Conservation (phyloP, 73 alveolate genomes). For the Uronychia setigera region DNA sequence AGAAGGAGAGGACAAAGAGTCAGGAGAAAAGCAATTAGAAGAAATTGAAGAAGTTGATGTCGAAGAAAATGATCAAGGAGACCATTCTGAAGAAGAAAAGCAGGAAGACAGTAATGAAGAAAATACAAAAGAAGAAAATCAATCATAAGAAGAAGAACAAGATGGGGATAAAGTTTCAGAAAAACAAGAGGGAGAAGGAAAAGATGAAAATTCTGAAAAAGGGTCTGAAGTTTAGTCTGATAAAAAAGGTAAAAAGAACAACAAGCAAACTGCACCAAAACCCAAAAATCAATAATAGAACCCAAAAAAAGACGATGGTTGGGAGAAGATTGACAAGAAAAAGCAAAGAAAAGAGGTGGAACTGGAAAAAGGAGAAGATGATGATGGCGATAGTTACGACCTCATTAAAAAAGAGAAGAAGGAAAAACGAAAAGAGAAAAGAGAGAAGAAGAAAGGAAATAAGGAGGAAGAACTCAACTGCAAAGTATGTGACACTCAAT, state of each 20-base stretch:
- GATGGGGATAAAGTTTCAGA: slow-evolving; percentile 37
- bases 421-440: slow-evolving; percentile 60
- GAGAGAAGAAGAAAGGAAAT: slow-evolving; percentile 42
- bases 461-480: slow-evolving; percentile 44
- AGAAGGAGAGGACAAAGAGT: slow-evolving; percentile 39
- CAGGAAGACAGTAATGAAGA: slow-evolving; percentile 36
- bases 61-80: no score
- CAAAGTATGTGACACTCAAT: slow-evolving; percentile 58
- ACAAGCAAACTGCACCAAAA: slow-evolving; percentile 13
- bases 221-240: no score
- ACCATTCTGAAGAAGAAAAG: no score
- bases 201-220: slow-evolving; percentile 49
- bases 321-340: slow-evolving; percentile 28
- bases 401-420: slow-evolving; percentile 51
- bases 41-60: no score
- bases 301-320: slow-evolving; percentile 58
- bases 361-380: slow-evolving; percentile 21
- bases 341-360: slow-evolving; percentile 11
- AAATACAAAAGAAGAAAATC: slow-evolving; percentile 35
- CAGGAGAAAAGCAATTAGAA: slow-evolving; percentile 33
- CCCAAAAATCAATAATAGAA: slow-evolving; percentile 10
- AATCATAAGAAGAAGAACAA: slow-evolving; percentile 49
- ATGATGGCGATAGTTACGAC: slow-evolving; percentile 22
- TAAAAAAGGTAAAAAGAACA: slow-evolving; percentile 20
- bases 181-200: slow-evolving; percentile 42